phyloP scores from a whole-genome alignment of 257 asterid genomes.

The Solanum pinnatisectum region DNA sequence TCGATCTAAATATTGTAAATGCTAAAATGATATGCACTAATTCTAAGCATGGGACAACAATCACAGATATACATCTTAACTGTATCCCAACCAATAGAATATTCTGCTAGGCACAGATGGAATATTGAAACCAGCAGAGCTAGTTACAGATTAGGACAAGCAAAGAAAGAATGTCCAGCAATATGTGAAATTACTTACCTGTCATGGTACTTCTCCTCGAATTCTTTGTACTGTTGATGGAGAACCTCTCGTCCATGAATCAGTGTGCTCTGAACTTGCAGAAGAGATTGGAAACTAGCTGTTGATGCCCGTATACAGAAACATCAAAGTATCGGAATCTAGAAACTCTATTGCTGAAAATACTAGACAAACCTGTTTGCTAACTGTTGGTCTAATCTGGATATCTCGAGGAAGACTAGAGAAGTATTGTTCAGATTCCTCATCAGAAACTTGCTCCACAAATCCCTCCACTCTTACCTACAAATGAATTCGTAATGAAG shows the following conservation, averaged over 20 bases:
- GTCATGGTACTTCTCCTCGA: conserved; percentile 50
- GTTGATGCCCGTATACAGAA: not conserved
- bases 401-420: conserved; percentile 77
- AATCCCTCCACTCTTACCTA: conserved; percentile 82
- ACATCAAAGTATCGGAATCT: not conserved
- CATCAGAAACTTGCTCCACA: conserved; percentile 57
- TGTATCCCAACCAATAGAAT: not conserved
- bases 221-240: conserved; percentile 40
- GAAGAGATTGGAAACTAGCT: not conserved
- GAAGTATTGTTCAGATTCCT: conserved; percentile 69
- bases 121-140: not conserved
- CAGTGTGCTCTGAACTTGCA: conserved; percentile 39
- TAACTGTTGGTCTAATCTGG: conserved; percentile 73
- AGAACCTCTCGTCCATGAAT: conserved; percentile 59
- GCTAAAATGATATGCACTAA: not conserved
- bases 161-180: not conserved
- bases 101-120: not conserved
- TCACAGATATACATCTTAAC: not conserved
- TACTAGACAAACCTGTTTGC: conserved; percentile 52
- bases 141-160: not conserved
- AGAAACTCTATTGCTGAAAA: not conserved
- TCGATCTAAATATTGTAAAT: not conserved
- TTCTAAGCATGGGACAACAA: not conserved
- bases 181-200: conserved; percentile 39
- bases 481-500: conserved; percentile 2